These are phyloP conservation scores for Hortaea sp. DNA, from an alignment of 2,329 filamentous ascomycete genomes.

Conservation along the genomic window DNA sequence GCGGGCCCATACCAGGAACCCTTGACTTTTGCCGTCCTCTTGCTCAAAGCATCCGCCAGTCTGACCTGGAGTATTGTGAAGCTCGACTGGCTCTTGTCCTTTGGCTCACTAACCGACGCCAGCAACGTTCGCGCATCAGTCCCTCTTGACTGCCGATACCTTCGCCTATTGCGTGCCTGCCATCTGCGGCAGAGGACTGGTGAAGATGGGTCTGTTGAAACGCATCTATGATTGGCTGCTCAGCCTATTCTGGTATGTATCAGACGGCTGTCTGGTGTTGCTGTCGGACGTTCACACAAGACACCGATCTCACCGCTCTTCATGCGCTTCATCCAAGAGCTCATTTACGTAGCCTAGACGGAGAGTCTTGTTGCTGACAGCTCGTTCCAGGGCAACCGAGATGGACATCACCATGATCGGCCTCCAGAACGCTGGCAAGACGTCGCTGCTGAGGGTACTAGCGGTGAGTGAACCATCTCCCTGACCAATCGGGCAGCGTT, in stretches of 20 bases:
- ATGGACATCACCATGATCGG: conserved; percentile 99
- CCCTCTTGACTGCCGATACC: background rate
- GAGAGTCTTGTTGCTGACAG: conserved; percentile 9
- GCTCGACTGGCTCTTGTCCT: background rate
- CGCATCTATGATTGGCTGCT: conserved; percentile 97
- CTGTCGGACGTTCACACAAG: no score
- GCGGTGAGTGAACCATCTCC: conserved; percentile 57
- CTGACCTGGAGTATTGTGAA: no score
- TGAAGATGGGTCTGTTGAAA: conserved; percentile 84
- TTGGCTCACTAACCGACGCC: conserved; percentile 3
- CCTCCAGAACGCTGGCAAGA: conserved; percentile 96
- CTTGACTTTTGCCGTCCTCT: background rate
- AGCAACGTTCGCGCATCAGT: background rate
- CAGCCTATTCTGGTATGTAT: conserved; percentile 86
- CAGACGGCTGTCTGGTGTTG: no score
- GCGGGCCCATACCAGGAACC: background rate
- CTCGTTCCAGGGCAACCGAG: conserved; percentile 70
- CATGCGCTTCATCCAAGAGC: no score
- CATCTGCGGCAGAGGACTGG: background rate
- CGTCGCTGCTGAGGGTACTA: conserved; percentile 82
- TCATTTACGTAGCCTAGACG: background rate
- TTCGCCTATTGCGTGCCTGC: conserved; percentile 1
- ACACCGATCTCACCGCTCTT: no score
- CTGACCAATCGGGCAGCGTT: conserved; percentile 4
- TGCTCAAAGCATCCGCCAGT: no score